Conservation (phyloP, 202 grass and related monocot species). For the Zizania palustris region DNA sequence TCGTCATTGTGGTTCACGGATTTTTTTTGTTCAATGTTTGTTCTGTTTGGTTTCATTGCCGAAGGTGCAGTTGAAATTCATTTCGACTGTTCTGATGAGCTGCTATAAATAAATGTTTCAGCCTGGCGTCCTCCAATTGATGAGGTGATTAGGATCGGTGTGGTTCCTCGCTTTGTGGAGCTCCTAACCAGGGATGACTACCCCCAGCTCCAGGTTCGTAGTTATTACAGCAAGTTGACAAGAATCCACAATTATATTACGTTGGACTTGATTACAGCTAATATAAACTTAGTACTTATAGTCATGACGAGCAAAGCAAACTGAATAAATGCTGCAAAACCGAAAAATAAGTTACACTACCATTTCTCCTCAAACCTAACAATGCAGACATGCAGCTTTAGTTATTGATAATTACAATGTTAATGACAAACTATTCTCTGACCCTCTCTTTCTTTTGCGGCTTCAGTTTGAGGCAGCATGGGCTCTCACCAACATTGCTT, state of each 20-base stretch:
- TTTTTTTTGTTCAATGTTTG: neutral
- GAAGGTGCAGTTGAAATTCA: neutral
- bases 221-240: neutral
- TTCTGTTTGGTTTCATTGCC: neutral
- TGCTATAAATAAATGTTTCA: slow-evolving; percentile 28
- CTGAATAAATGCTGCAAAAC: neutral
- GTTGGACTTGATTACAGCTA: neutral
- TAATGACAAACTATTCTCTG: neutral
- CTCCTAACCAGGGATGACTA: slow-evolving; percentile 66
- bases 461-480: slow-evolving; percentile 72
- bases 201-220: slow-evolving; percentile 64
- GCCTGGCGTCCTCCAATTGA: slow-evolving; percentile 55
- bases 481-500: slow-evolving; percentile 73
- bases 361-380: neutral
- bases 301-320: neutral
- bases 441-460: neutral
- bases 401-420: neutral
- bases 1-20: neutral
- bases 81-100: neutral
- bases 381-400: neutral
- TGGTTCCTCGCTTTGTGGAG: slow-evolving; percentile 62
- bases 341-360: neutral
- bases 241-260: neutral
- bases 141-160: slow-evolving; percentile 55
- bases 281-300: neutral